phyloP scores from a whole-genome alignment of 352 stramenopile genomes.

The Pythium utonaiense region DNA sequence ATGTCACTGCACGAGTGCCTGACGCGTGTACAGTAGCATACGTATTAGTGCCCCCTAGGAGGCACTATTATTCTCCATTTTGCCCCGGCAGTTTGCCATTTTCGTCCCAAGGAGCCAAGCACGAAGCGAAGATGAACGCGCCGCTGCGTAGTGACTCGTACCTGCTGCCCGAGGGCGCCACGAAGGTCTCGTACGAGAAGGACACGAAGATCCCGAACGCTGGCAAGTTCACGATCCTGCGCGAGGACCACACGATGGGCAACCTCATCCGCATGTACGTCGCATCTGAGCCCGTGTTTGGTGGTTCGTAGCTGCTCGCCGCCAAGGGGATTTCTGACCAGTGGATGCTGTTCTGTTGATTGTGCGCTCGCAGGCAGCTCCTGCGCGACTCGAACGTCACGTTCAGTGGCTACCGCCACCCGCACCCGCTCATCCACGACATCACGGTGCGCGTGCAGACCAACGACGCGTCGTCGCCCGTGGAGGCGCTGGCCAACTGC shows the following conservation, averaged over 20 bases:
- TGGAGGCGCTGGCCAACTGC: conserved; percentile 78
- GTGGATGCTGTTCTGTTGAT: too few relatives aligned
- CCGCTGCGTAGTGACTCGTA: conserved; percentile 83
- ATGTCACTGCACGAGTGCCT: too few relatives aligned
- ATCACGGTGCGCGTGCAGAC: conserved; percentile 94
- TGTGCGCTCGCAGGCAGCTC: conserved; percentile 62
- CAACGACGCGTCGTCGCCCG: conserved; percentile 77
- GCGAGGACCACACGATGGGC: conserved; percentile 97
- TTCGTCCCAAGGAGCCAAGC: background rate
- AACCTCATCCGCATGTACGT: conserved; percentile 97
- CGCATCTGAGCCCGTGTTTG: too few relatives aligned
- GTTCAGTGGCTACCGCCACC: conserved; percentile 95
- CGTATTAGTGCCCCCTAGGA: background rate
- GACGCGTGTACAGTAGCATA: too few relatives aligned
- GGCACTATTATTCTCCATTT: background rate
- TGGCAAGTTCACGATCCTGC: conserved; percentile 97
- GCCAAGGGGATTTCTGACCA: background rate
- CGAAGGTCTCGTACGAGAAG: conserved; percentile 94
- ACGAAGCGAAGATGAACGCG: conserved; percentile 60
- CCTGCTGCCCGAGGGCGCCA: conserved; percentile 75
- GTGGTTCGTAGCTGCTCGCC: background rate
- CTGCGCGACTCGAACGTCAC: conserved; percentile 85
- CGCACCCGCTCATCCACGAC: conserved; percentile 95
- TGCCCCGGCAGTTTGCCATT: background rate
- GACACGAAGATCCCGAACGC: conserved; percentile 98